Percentiles rank a stretch among this genome's conserved stretches.
Conservation (phyloP, 768 basidiomycete species). For the Podaxis rugospora region DNA sequence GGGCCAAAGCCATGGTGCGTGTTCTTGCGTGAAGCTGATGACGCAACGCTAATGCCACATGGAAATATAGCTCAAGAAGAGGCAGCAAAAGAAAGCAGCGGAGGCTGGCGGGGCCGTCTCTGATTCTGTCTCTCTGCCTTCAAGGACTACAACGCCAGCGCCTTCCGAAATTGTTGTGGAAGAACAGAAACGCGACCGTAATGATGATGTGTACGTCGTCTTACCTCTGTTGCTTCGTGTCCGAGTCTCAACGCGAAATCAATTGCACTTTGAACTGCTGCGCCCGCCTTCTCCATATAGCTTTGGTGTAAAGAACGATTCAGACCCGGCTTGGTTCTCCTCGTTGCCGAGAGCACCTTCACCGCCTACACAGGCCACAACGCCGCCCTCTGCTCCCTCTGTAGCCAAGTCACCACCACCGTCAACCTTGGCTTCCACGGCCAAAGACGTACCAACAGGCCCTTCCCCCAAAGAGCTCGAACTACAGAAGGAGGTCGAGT, state of each 20-base stretch:
- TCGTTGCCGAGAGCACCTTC: conserved; percentile 46
- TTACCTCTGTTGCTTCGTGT: neutral
- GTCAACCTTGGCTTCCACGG: neutral
- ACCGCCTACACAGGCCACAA: conserved; percentile 26
- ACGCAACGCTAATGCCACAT: neutral
- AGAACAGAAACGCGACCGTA: conserved; percentile 34
- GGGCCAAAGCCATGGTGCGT: conserved; percentile 77
- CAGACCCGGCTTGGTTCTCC: conserved; percentile 56
- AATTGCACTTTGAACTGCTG: neutral
- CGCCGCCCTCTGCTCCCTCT: conserved; percentile 4
- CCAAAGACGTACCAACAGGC: neutral
- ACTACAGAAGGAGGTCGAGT: conserved; percentile 12
- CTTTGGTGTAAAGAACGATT: conserved; percentile 29
- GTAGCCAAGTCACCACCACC: conserved; percentile 14
- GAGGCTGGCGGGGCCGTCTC: conserved; percentile 29
- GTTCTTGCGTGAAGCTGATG: neutral
- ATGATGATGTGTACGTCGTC: conserved; percentile 63
- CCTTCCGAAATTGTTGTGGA: conserved; percentile 31
- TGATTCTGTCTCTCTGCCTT: conserved; percentile 33
- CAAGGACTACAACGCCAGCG: conserved; percentile 48
- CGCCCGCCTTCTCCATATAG: neutral
- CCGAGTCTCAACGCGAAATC: neutral
- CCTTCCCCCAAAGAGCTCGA: conserved; percentile 5
- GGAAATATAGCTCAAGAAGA: conserved; percentile 65
- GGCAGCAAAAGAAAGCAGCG: conserved; percentile 66